Conservation (phyloP, 768 basidiomycete genomes). For the Pholiota molesta region DNA sequence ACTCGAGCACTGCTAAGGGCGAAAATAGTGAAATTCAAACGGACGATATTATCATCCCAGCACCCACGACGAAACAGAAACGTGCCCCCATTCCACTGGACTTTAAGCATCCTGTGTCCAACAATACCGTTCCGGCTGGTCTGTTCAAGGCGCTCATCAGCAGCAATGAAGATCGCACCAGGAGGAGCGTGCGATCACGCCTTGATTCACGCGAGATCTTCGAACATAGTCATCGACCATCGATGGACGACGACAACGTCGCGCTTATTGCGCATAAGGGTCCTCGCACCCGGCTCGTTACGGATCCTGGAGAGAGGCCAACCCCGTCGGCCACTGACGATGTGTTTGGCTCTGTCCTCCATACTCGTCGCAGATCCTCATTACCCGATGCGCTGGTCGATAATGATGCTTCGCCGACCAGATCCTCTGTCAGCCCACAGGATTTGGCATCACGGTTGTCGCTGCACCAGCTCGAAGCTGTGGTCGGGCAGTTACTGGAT, state of each 20-base stretch:
- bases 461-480: constrained; percentile 60
- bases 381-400: constrained; percentile 57
- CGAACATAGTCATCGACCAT: constrained; percentile 68
- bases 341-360: constrained; percentile 36
- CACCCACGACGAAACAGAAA: constrained; percentile 40
- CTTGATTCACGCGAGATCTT: constrained; percentile 75
- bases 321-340: constrained; percentile 31
- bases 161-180: constrained; percentile 64
- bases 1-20: constrained; percentile 39
- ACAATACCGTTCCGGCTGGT: constrained; percentile 83
- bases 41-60: constrained; percentile 31
- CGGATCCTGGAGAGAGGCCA: constrained; percentile 50
- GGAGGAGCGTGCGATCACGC: constrained; percentile 74
- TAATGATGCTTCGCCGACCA: constrained; percentile 46
- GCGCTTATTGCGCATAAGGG: constrained; percentile 66
- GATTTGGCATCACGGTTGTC: constrained; percentile 62
- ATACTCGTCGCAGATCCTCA: constrained; percentile 57
- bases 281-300: constrained; percentile 52
- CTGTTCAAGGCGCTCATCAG: constrained; percentile 80
- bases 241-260: constrained; percentile 76
- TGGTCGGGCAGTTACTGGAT: constrained; percentile 66
- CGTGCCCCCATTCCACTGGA: constrained; percentile 79
- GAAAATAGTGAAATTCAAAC: constrained; percentile 27
- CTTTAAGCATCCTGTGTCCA: constrained; percentile 58
- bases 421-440: constrained; percentile 38